Evolutionary conservation across 2,329 filamentous ascomycete genomes (phyloP), one percentile per base, ranked within the genome.

Genomic region (Alternaria infectoria): DNA sequence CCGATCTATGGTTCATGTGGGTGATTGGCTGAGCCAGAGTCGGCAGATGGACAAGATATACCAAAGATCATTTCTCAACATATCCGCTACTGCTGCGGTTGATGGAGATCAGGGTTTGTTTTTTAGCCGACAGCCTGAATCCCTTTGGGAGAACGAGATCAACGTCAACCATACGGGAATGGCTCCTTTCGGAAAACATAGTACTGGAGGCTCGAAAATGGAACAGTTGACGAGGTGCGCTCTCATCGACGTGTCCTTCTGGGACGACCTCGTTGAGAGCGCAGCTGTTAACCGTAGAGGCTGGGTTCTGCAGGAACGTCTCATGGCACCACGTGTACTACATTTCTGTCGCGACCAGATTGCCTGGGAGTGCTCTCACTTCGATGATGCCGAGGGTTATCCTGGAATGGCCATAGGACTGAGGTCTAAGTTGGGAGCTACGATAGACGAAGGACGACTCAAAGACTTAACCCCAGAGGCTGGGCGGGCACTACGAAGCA

Each of bases 281-380:
- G 65, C 61, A 5, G 61, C 69, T 2, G 57, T 75, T 8, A 72
- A 74, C 46, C 40, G 11, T n/a, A 36, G 72, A n/a, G 72, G 57
- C 3, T 75, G 73, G 73, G 69, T 72, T 0, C 49, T 73, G 1
- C 73, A 75, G 46, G 73, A 75, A 36, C 56, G 72, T 3, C 46
- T 75, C 3, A 28, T 75, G 44, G 54, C 68, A 8, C 68, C 68
- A 2, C 59, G 73, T 7, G 64, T 75, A 0, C 2, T 74, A 0
- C 69, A 74, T n/a, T 75, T 73, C 43, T 68, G 67, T 30, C 30
- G 46, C 5, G 43, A 68, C 17, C 66, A 73, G 43, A 30, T 74
- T 6, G 66, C 57, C 0, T 74, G 73, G 73, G 71, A 75, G 21
- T 75, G 73, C 9, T 32, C 23, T 11, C 49, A 66, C 21, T 65